Base-by-base conservation (phyloP, 1,284 basidiomycete genomes). In the Ustanciosporium gigantosporum region DNA sequence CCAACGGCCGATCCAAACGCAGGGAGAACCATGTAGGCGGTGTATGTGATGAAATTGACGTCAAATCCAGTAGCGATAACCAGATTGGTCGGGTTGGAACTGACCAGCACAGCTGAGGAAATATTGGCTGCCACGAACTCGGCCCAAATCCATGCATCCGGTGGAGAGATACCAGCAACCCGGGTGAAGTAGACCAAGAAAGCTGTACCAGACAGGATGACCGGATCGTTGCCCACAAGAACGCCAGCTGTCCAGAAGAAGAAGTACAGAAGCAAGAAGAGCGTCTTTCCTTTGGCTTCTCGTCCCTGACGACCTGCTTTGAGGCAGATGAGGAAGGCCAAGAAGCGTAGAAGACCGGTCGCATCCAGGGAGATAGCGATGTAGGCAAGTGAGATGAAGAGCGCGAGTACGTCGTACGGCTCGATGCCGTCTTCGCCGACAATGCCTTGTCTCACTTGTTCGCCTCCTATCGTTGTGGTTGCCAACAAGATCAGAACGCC, bases 301-400 rank as follows among this genome's bases (percentile, higher is more conserved):
- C 53, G 39, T 17, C 68, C 68, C 23, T 56, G 48, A 5, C 50
- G 35, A 17, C 68, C 66, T 0, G 62, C 66, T 37, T 68, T 68
- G 39, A 60, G 43, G 20, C 61, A 65, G 41, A 65, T 59, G 21
- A 65, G 39, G 25, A 68, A 64, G 0, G 93, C 92, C 2, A 92
- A 85, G 37, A 87, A 89, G 36, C 88, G 86, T 4, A 97, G 82
- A 11, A 94, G 81, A 2, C 94, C 93, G 0, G 91, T 92, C 7
- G 88, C 84, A 73, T 98, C 93, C 29, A 97, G 83, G 0, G 91
- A 91, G 40, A 96, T 88, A 3, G 93, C 87, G 80, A 97, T 88
- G 80, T 97, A 98, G 0, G 92, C 92, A 44, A 97, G 82, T 2
- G 88, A 89, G 62, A 91, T 86, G 80, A 97, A 96, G 4, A 97